phyloP scores from a whole-genome alignment of 2,329 filamentous ascomycete genomes.

The Thermomyces lanuginosus region DNA sequence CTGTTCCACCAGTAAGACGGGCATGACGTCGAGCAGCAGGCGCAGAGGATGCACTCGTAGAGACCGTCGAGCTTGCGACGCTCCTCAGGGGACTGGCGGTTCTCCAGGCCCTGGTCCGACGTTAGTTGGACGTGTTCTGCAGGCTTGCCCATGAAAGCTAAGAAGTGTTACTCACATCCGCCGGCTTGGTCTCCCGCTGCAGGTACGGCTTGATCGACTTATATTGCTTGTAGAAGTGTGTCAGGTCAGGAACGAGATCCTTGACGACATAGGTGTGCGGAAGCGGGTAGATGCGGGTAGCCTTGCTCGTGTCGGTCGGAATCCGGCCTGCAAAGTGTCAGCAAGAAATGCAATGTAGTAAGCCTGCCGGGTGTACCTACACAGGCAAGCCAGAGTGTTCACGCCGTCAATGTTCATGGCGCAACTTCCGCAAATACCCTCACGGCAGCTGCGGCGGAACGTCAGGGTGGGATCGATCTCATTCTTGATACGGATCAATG shows the following conservation, averaged over 20 bases:
- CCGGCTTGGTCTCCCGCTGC: slow-evolving; percentile 69
- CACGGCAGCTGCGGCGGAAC: slow-evolving; percentile 87
- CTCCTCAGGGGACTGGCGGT: slow-evolving; percentile 78
- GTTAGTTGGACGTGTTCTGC: background rate
- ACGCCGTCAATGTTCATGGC: slow-evolving; percentile 99
- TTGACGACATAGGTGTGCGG: slow-evolving; percentile 99
- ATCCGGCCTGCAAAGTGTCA: slow-evolving; percentile 56
- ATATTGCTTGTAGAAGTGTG: slow-evolving; percentile 99
- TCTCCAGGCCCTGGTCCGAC: slow-evolving; percentile 60
- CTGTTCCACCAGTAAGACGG: slow-evolving; percentile 99
- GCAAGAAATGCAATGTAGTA: slow-evolving; percentile 2
- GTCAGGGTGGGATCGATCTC: slow-evolving; percentile 93
- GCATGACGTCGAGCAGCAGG: slow-evolving; percentile 97
- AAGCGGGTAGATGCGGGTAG: slow-evolving; percentile 91
- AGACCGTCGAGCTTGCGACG: slow-evolving; percentile 94
- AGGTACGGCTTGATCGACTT: slow-evolving; percentile 99
- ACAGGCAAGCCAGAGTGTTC: slow-evolving; percentile 93
- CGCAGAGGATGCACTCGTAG: slow-evolving; percentile 98
- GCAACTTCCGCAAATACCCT: slow-evolving; percentile 96
- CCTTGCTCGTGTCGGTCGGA: slow-evolving; percentile 60
- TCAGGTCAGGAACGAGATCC: slow-evolving; percentile 94
- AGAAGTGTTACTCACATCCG: slow-evolving; percentile 49
- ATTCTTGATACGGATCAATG: slow-evolving; percentile 96
- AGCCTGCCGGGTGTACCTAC: slow-evolving; percentile 41
- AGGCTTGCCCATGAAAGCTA: slow-evolving; percentile 9